Evolutionary conservation across 192 early-diverging fungal genomes (phyloP), one percentile per base, ranked within the genome.

Genomic region (Podila epicladia): DNA sequence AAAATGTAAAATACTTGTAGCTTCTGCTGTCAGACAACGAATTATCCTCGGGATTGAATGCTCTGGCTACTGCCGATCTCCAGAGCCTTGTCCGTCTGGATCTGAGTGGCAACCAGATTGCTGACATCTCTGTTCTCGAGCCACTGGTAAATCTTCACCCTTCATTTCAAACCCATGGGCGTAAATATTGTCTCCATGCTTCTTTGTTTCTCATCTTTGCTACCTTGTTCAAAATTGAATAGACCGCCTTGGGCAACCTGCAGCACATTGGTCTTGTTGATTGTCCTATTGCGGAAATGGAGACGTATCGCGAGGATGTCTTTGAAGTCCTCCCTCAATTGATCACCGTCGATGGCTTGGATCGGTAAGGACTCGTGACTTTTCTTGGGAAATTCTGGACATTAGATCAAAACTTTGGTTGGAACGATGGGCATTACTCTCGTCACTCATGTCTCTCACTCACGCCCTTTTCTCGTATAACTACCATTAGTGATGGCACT

Each of bases 21-120:
- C 63, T 86, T n/a, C 60, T 75, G 28, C 41, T 86, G 41, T 65
- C 75, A 4, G 82, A 86, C 58, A 86, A 86, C 58, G 58, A 82
- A 17, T 53, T 86, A 2, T 62, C 73, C 20, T 68, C 58, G 17
- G 82, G 85, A 50, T 71, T 86, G n/a, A 67, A 82, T n/a, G 77
- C 76, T 15, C 58, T 86, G 49, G 76, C 75, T 50, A 74, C 66
- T 17, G 85, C 85, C 15, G 68, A 84, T 33, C 59, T 86, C n/a
- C 68, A 79, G 32, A 83, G 49, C 19, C 62, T 86, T 5, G 71
- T 73, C 8, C 82, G 64, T 20, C 65, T 86, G 53, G 85, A 86
- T 68, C 33, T 86, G 38, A 86, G 69, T 7, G 74, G 62, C 15
- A 86, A 86, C 57, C 75, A 73, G 45, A 84, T 86, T 53, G 31